phyloP scores from a whole-genome alignment of 345 rosid species.

The Trapa bicornis region DNA sequence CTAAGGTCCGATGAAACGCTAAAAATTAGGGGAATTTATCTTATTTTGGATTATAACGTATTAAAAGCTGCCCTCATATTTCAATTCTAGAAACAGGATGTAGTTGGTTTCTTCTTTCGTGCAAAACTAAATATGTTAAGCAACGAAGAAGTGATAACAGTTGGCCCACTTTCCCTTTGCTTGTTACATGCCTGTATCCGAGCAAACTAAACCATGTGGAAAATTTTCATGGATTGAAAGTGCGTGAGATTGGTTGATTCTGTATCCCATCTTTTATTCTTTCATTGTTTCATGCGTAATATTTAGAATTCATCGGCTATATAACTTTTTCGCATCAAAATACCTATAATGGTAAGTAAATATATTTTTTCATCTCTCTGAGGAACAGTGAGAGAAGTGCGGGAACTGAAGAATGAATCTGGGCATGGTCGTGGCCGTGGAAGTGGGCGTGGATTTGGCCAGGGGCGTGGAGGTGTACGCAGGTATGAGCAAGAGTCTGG shows the following conservation, averaged over 20 bases:
- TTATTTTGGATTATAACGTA: too few species aligned
- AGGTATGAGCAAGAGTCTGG: constrained; percentile 48
- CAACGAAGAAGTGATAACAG: not conserved
- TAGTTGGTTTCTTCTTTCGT: not conserved
- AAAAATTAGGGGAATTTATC: not conserved
- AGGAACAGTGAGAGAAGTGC: constrained; percentile 26
- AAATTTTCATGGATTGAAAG: not conserved
- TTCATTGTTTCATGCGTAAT: not conserved
- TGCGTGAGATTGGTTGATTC: not conserved
- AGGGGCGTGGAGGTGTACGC: constrained; percentile 25
- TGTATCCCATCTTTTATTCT: not conserved
- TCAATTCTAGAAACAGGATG: not conserved
- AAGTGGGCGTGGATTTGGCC: constrained; percentile 24
- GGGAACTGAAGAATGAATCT: constrained; percentile 55
- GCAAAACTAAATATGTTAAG: not conserved
- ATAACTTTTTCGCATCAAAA: not conserved
- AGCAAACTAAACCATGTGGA: not conserved
- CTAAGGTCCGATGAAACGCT: not conserved
- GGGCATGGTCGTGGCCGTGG: constrained; percentile 49
- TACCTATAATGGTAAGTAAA: not conserved
- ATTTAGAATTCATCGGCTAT: not conserved
- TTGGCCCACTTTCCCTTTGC: not conserved
- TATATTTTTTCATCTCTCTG: not conserved
- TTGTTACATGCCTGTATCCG: not conserved
- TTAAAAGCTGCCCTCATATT: not conserved